Conservation (phyloP, 2,329 filamentous ascomycete species). For the Mycogone perniciosa region DNA sequence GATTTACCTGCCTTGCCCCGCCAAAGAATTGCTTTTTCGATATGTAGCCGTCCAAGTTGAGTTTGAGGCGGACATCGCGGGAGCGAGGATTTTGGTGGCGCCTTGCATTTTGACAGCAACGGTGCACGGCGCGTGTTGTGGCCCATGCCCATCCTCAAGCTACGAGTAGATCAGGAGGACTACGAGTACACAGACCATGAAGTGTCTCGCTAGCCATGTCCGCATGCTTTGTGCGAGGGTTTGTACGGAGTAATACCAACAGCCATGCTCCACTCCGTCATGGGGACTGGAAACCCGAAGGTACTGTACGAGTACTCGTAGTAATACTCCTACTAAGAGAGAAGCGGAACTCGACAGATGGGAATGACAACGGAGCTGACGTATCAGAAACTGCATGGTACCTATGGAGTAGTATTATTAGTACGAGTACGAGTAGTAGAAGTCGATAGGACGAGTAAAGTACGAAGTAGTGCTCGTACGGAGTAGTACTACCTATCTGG, state of each 20-base stretch:
- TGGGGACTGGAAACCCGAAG: too few species aligned
- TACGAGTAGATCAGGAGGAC: conserved; percentile 9
- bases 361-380: not conserved
- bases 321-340: not conserved
- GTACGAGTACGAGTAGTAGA: too few species aligned
- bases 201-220: not conserved
- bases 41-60: not conserved
- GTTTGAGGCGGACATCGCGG: conserved; percentile 7
- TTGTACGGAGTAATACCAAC: not conserved
- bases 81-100: conserved; percentile 9
- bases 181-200: conserved; percentile 6
- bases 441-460: too few species aligned
- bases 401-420: too few species aligned
- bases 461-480: too few species aligned
- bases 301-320: not conserved
- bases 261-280: too few species aligned
- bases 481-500: too few species aligned
- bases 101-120: conserved; percentile 6
- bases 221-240: not conserved
- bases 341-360: conserved; percentile 4
- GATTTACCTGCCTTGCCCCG: not conserved
- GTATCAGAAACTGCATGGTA: not conserved
- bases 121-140: conserved; percentile 9
- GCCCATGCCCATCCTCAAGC: conserved; percentile 7
- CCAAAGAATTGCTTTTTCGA: conserved; percentile 5